A percentile compares a stretch with the other conserved stretches of the same genome.
phyloP scores from a whole-genome alignment of 768 basidiomycete genomes.

The Hericium alpestre region DNA sequence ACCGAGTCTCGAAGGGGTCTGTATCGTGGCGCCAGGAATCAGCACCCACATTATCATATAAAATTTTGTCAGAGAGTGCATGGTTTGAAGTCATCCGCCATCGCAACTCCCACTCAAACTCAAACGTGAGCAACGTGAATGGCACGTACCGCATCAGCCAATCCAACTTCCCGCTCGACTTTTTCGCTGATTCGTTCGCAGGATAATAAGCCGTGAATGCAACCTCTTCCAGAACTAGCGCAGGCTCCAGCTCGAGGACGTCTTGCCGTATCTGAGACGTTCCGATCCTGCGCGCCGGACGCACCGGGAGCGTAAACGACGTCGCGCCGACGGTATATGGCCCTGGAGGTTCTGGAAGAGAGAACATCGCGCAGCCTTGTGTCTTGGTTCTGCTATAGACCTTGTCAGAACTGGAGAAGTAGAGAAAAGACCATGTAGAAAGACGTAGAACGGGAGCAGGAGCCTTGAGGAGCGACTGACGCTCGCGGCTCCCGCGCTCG shows the following conservation, averaged over 20 bases:
- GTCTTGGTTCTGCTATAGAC: neutral
- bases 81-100: too few relatives aligned
- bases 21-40: neutral
- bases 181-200: neutral
- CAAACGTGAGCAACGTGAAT: too few relatives aligned
- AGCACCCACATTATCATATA: neutral
- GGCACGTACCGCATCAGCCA: conserved; percentile 8
- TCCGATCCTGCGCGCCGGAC: conserved; percentile 1
- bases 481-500: neutral
- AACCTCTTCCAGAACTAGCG: conserved; percentile 5
- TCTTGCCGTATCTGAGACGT: neutral
- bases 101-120: too few relatives aligned
- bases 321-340: conserved; percentile 7
- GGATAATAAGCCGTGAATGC: conserved; percentile 10
- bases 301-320: conserved; percentile 5
- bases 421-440: neutral
- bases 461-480: neutral
- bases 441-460: neutral
- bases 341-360: conserved; percentile 4
- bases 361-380: neutral
- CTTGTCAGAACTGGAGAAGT: neutral
- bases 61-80: too few relatives aligned
- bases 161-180: conserved; percentile 1
- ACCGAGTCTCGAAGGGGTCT: conserved; percentile 6
- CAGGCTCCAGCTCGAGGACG: neutral